Evolutionary conservation across 1,284 basidiomycete species (phyloP).

Genomic region (Ceratobasidium sp.): DNA sequence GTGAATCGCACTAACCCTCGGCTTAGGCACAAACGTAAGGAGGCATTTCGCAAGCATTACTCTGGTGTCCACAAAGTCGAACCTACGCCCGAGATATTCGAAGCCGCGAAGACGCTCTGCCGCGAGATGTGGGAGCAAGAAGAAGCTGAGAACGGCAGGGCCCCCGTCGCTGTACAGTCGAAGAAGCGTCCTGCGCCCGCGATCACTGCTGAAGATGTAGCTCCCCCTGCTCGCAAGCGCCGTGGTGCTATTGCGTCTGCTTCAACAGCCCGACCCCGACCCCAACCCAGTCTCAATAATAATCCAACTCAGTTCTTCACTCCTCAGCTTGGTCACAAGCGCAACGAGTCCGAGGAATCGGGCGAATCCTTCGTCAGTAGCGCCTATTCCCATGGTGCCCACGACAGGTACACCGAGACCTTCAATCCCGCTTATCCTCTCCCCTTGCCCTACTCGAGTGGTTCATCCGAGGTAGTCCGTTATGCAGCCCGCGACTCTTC

Average conservation of each 20-base stretch:
- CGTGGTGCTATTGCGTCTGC: neutral
- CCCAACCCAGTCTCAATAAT: neutral
- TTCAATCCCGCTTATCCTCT: neutral
- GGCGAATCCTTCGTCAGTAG: neutral
- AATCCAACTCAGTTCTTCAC: no score
- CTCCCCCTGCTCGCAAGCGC: conserved; percentile 9
- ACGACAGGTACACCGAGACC: neutral
- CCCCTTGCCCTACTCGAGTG: neutral
- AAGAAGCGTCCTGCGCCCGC: neutral
- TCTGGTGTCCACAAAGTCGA: neutral
- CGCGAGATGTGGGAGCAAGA: no score
- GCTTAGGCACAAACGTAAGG: conserved; percentile 16
- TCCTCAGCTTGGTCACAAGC: neutral
- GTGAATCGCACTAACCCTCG: neutral
- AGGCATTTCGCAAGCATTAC: neutral
- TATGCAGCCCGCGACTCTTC: neutral
- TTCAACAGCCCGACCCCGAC: neutral
- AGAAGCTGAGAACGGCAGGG: no score
- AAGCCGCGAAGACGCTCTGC: neutral
- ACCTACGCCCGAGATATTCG: neutral
- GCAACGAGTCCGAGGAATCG: neutral
- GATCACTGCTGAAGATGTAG: neutral
- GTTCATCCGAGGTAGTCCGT: neutral
- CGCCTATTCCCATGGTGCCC: no score
- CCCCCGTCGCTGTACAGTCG: no score